Conservation (phyloP, 257 asterid genomes). For the Parsonsia alboflavescens region DNA sequence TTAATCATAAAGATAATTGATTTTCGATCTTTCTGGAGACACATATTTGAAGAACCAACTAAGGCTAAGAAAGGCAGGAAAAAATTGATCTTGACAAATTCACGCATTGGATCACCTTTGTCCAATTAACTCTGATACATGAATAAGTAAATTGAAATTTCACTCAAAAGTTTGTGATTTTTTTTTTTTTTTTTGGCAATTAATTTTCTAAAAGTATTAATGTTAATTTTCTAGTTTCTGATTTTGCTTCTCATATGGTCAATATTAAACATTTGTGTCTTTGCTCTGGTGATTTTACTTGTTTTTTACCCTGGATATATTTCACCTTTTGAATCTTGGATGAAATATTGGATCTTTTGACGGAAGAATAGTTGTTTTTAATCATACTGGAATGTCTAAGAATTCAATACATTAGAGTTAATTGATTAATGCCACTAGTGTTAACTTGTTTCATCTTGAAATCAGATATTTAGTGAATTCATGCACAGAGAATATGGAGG, state of each 20-base stretch:
- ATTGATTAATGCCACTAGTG: neutral
- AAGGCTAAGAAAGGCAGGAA: neutral
- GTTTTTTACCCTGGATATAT: conserved; percentile 15
- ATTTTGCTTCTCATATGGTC: neutral
- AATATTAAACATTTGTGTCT: neutral
- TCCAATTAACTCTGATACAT: neutral
- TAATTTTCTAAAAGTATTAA: neutral
- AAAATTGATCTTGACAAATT: neutral
- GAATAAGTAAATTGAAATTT: neutral
- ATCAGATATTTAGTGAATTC: conserved; percentile 58
- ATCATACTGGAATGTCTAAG: neutral
- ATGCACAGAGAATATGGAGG: conserved; percentile 64
- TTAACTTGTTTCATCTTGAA: conserved; percentile 3
- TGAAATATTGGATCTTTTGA: conserved; percentile 14
- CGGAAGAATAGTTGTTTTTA: conserved; percentile 9
- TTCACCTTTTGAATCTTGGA: conserved; percentile 9
- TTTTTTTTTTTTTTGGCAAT: neutral
- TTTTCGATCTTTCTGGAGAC: conserved; percentile 1
- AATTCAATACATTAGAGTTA: neutral
- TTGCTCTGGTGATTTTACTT: conserved; percentile 19
- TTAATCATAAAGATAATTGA: neutral
- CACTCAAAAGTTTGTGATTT: neutral
- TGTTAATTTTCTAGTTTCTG: neutral
- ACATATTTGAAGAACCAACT: neutral
- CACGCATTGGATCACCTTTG: conserved; percentile 6